Percentiles rank a stretch among this genome's conserved stretches.
phyloP scores from a whole-genome alignment of 352 stramenopile species.

The Pythium dissimile region DNA sequence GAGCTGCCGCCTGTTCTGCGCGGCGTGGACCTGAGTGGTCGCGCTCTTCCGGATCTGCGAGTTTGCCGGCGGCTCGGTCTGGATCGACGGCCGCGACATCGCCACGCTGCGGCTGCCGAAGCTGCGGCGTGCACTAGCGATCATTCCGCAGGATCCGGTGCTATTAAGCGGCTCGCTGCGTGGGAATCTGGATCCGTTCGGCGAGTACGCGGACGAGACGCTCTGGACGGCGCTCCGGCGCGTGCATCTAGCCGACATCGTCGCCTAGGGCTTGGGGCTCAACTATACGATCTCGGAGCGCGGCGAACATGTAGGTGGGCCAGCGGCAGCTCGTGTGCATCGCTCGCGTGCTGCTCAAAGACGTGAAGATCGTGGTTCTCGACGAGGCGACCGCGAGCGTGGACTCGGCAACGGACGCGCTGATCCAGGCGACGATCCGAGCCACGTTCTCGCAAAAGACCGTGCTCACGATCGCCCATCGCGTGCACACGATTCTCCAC shows the following conservation, averaged over 20 bases:
- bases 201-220: constrained; percentile 49
- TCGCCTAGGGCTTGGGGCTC: constrained; percentile 32
- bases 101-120: constrained; percentile 19
- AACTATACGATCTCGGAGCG: constrained; percentile 46
- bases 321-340: constrained; percentile 95
- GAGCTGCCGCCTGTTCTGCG: constrained; percentile 31
- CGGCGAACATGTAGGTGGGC: constrained; percentile 91
- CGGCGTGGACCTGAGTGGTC: constrained; percentile 30
- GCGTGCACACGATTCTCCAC: constrained; percentile 93
- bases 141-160: constrained; percentile 87
- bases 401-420: constrained; percentile 77
- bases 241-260: constrained; percentile 26
- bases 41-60: constrained; percentile 38
- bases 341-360: constrained; percentile 85
- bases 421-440: constrained; percentile 65
- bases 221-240: constrained; percentile 30
- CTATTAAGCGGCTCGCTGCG: constrained; percentile 87
- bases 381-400: constrained; percentile 95
- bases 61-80: constrained; percentile 40
- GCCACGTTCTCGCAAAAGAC: constrained; percentile 76
- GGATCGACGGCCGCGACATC: constrained; percentile 85
- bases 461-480: constrained; percentile 87
- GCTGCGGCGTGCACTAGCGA: constrained; percentile 26
- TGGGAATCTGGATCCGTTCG: constrained; percentile 89
- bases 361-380: constrained; percentile 86